Conservation (phyloP, 768 basidiomycete genomes). For the Russula foetens region DNA sequence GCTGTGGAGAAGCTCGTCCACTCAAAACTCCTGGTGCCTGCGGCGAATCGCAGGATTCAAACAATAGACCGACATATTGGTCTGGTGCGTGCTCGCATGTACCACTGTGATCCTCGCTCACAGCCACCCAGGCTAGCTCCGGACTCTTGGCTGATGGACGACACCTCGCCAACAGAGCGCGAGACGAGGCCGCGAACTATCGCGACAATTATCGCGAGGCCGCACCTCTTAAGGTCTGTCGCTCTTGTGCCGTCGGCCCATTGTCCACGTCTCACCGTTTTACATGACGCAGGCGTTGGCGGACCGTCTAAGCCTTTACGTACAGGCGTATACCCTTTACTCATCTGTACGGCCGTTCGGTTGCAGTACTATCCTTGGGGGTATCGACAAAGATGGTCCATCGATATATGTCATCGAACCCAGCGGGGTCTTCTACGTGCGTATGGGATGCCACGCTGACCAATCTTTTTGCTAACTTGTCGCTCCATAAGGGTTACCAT, state of each 20-base stretch:
- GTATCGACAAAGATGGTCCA: constrained; percentile 84
- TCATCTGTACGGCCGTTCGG: constrained; percentile 98
- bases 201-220: constrained; percentile 67
- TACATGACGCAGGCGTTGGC: constrained; percentile 40
- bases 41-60: constrained; percentile 87
- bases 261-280: not conserved
- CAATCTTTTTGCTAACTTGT: not conserved
- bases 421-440: constrained; percentile 82
- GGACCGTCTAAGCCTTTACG: constrained; percentile 80
- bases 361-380: constrained; percentile 84
- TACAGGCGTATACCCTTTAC: constrained; percentile 95
- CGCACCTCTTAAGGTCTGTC: constrained; percentile 67
- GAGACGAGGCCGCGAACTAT: constrained; percentile 73
- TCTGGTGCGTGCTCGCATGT: constrained; percentile 44
- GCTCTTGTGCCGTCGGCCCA: not conserved
- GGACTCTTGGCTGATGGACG: constrained; percentile 92
- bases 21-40: constrained; percentile 91
- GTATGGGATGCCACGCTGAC: constrained; percentile 24
- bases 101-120: not conserved
- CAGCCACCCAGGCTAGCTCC: constrained; percentile 66
- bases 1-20: constrained; percentile 98
- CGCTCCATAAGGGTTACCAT: constrained; percentile 67
- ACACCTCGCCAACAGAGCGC: constrained; percentile 74
- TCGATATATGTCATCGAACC: constrained; percentile 88
- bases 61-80: constrained; percentile 92